Evolutionary conservation across 306 rosid species (phyloP).

Genomic region (barrel medic (Medicago truncatula)): MtrunA17r5.0-ANR NC_053043.1:31624501-31625000

Average conservation of each 20-base stretch:
- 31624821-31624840: constrained; percentile 64
- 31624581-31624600: constrained; percentile 72
- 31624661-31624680: too few species aligned
- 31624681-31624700: too few species aligned
- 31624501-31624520: too few species aligned
- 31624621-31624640: constrained; percentile 16
- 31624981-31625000: constrained; percentile 68
- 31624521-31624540: too few species aligned
- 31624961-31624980: constrained; percentile 76
- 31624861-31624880: constrained; percentile 56
- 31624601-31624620: constrained; percentile 61
- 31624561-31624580: constrained; percentile 54
- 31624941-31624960: constrained; percentile 80
- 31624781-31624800: constrained; percentile 69
- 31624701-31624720: too few species aligned
- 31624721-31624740: constrained; percentile 15
- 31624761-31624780: constrained; percentile 57
- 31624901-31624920: constrained; percentile 80
- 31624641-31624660: too few species aligned
- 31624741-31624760: neutral
- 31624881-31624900: constrained; percentile 57
- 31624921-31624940: constrained; percentile 86
- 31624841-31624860: constrained; percentile 81
- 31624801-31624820: constrained; percentile 60
- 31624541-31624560: constrained; percentile 36